Base-by-base conservation (phyloP, 1,139 yeast species). In the Geotrichum citri-aurantii region DNA sequence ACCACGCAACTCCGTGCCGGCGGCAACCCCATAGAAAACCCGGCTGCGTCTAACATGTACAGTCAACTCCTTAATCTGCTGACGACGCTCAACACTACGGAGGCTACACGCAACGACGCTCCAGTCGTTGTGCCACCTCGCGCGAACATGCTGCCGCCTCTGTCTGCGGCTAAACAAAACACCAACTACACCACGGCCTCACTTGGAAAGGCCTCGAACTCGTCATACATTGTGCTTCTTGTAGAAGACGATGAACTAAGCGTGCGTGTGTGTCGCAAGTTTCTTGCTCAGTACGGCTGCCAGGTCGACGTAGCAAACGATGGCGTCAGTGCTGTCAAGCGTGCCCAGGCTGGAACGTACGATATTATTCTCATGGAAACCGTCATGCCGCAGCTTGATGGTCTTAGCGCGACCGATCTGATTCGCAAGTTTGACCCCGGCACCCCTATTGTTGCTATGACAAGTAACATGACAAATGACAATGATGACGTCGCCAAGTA, bases 391-490 rank as follows among this genome's bases (percentile, higher is more conserved):
- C 88, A 88, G 69, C 76, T 92, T 58, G 97, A 92, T 71, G 98
- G 98, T 52, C 95, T 96, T 7, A 86, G 95, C 1, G 96, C 97
- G 1, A 86, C 97, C 1, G 85, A 90, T 55, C 84, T 90, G 50
- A 90, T 92, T 60, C 79, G 97, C 64, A 83, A 87, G 21, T 88
- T 88, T 70, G 96, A 90, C 69, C 44, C 27, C 26, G 81, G 80
- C 60, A 89, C 96, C 0, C 97, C 97, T 5, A 88, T 92, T 63
- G 87, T 91, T 63, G 96, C 96, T 50, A 90, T 92, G 96, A 90
- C 97, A 2, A 95, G 96, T 47, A 88, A 88, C 67, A 58, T 55
- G 44, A 11, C 19, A 5, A 17, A 29, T 14, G 33, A 29, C 2
- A n/a, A 33, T 24, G 52, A 33, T 7, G 61, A 52, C 50, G 46